phyloP scores from a whole-genome alignment of 2,329 filamentous ascomycete genomes.

The Xylaria sp. region DNA sequence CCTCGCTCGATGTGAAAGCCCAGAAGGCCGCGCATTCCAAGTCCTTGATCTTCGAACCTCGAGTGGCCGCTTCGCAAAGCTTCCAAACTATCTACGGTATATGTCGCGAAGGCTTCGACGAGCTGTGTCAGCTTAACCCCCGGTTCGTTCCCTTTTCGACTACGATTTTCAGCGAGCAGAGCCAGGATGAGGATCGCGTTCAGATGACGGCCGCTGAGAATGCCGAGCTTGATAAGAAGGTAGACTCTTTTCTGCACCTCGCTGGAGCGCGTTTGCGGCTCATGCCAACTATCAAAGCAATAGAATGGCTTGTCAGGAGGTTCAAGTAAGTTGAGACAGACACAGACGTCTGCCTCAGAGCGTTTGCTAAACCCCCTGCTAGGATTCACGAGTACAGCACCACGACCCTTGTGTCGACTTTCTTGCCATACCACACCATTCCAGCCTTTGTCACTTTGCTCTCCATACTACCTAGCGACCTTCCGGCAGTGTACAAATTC shows the following conservation, averaged over 20 bases:
- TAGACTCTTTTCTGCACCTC: constrained; percentile 86
- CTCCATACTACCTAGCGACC: constrained; percentile 81
- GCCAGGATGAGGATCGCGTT: constrained; percentile 85
- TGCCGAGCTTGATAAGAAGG: constrained; percentile 77
- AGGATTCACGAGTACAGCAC: constrained; percentile 95
- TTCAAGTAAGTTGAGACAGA: constrained; percentile 73
- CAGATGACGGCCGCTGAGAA: constrained; percentile 88
- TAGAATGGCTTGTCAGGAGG: constrained; percentile 94
- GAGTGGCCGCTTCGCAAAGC: constrained; percentile 85
- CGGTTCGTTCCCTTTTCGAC: constrained; percentile 79
- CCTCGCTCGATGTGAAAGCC: constrained; percentile 90
- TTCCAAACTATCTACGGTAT: constrained; percentile 89
- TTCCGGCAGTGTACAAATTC: constrained; percentile 83
- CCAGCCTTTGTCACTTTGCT: constrained; percentile 87
- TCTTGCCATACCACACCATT: constrained; percentile 90
- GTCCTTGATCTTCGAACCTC: constrained; percentile 91
- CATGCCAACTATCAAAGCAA: constrained; percentile 86
- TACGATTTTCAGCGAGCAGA: constrained; percentile 93
- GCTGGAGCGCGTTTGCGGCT: constrained; percentile 81
- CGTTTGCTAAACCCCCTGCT: constrained; percentile 36
- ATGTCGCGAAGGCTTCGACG: constrained; percentile 89
- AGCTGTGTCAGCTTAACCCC: constrained; percentile 86
- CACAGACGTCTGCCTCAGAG: not conserved
- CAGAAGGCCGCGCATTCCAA: constrained; percentile 93
- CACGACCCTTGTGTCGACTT: constrained; percentile 79